phyloP scores from a whole-genome alignment of 1,284 basidiomycete genomes.

The Gymnopus androsaceus region DNA sequence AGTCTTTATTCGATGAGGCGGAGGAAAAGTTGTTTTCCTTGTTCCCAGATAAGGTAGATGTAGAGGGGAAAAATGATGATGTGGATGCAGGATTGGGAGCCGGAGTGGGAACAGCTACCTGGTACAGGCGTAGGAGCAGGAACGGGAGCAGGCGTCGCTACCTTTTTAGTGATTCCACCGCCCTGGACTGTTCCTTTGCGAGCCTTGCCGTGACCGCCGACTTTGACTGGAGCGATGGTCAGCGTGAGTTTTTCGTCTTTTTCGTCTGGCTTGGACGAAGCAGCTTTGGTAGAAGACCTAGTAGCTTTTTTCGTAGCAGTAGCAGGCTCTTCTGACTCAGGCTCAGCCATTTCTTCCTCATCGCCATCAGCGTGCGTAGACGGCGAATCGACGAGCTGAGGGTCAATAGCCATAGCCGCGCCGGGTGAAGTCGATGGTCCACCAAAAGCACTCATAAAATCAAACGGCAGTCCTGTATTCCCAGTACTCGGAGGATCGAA shows the following conservation, averaged over 20 bases:
- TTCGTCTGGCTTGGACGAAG: too few species aligned
- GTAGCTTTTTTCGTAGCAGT: background rate
- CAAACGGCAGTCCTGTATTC: conserved; percentile 1
- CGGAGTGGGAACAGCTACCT: conserved; percentile 12
- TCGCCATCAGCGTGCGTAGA: conserved; percentile 20
- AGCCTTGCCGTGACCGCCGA: conserved; percentile 61
- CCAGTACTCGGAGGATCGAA: background rate
- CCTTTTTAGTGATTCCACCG: conserved; percentile 71
- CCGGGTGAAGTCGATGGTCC: background rate
- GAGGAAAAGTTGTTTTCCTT: conserved; percentile 8
- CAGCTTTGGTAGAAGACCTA: too few species aligned
- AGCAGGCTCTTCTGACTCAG: background rate
- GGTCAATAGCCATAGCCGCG: conserved; percentile 40
- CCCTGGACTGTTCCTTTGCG: conserved; percentile 71
- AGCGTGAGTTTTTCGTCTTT: conserved; percentile 33
- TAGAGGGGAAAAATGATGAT: background rate
- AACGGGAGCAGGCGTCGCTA: conserved; percentile 23
- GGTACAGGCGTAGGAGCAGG: conserved; percentile 15
- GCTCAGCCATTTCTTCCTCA: conserved; percentile 21
- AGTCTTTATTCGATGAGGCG: conserved; percentile 24
- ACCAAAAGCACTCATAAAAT: conserved; percentile 10
- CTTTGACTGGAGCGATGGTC: conserved; percentile 51
- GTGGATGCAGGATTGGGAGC: background rate
- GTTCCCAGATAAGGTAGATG: background rate
- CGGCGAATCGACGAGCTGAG: conserved; percentile 48